Conservation (phyloP, 2,329 filamentous ascomycete genomes). For the Mollisiaceae sp. region DNA sequence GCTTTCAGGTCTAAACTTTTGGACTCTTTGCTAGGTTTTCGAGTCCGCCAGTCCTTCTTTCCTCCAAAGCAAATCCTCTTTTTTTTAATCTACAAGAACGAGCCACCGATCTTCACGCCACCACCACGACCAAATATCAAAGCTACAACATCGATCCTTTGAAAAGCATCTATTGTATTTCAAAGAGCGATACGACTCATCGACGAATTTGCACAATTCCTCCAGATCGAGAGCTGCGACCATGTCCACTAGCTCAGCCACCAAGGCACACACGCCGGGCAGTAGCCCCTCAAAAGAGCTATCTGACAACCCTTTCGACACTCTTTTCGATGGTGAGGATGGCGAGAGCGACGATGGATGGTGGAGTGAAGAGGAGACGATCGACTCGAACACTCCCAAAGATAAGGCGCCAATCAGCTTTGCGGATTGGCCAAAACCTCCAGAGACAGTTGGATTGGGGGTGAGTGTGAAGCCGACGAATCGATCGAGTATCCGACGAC, state of each 20-base stretch:
- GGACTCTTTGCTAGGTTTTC: neutral
- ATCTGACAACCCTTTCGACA: slow-evolving; percentile 36
- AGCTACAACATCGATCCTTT: neutral
- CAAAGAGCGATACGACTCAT: neutral
- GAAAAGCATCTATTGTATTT: neutral
- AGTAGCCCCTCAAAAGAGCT: slow-evolving; percentile 22
- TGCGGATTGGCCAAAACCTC: slow-evolving; percentile 35
- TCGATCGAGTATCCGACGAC: slow-evolving; percentile 29
- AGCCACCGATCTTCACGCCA: neutral
- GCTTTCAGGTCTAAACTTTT: neutral
- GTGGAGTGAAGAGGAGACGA: slow-evolving; percentile 40
- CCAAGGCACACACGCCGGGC: slow-evolving; percentile 15
- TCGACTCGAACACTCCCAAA: slow-evolving; percentile 7
- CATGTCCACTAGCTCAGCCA: slow-evolving; percentile 29
- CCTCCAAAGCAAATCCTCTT: slow-evolving; percentile 8
- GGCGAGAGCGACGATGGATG: slow-evolving; percentile 39
- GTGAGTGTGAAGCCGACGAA: slow-evolving; percentile 21
- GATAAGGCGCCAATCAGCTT: slow-evolving; percentile 20
- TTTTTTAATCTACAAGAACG: neutral
- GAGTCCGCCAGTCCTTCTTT: slow-evolving; percentile 13
- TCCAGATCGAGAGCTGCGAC: slow-evolving; percentile 7
- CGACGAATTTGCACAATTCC: neutral
- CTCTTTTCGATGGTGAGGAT: slow-evolving; percentile 29
- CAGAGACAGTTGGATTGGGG: slow-evolving; percentile 24
- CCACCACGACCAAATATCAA: neutral